These are phyloP conservation scores for Fusarium vanettenii DNA, from an alignment of 2,329 filamentous ascomycete genomes.

Conservation along the genomic window DNA sequence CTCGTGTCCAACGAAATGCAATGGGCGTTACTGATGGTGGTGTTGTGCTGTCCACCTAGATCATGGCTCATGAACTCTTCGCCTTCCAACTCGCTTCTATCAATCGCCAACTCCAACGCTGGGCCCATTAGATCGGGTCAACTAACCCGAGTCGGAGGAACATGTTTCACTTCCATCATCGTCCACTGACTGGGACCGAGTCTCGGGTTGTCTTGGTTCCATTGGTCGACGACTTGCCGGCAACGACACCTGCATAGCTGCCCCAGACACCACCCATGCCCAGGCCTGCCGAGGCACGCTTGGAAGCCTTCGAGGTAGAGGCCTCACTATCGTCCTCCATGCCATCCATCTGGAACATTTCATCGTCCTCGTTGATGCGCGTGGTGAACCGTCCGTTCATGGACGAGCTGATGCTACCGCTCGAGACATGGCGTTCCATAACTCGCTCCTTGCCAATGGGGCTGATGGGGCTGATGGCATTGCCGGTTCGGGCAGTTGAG, in stretches of 20 bases:
- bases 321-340: slow-evolving; percentile 73
- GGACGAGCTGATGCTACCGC: slow-evolving; percentile 66
- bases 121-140: slow-evolving; percentile 23
- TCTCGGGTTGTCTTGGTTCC: slow-evolving; percentile 46
- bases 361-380: slow-evolving; percentile 73
- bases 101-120: slow-evolving; percentile 29
- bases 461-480: slow-evolving; percentile 53
- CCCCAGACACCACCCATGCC: slow-evolving; percentile 52
- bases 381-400: slow-evolving; percentile 70
- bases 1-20: slow-evolving; percentile 30
- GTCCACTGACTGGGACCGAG: slow-evolving; percentile 46
- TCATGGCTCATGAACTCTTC: slow-evolving; percentile 39
- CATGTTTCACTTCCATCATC: slow-evolving; percentile 35
- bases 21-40: slow-evolving; percentile 27
- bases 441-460: slow-evolving; percentile 56
- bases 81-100: slow-evolving; percentile 34
- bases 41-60: slow-evolving; percentile 17
- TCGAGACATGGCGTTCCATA: slow-evolving; percentile 70
- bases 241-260: slow-evolving; percentile 55
- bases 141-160: slow-evolving; percentile 1
- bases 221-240: slow-evolving; percentile 44
- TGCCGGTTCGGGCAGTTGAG: slow-evolving; percentile 51
- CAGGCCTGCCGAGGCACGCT: slow-evolving; percentile 60
- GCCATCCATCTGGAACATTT: slow-evolving; percentile 69
- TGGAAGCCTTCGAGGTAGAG: slow-evolving; percentile 57